Evolutionary conservation across 108 stramenopile species (phyloP), one percentile per base, ranked within the genome.

Genomic region (Stephanodiscus triporus): DNA sequence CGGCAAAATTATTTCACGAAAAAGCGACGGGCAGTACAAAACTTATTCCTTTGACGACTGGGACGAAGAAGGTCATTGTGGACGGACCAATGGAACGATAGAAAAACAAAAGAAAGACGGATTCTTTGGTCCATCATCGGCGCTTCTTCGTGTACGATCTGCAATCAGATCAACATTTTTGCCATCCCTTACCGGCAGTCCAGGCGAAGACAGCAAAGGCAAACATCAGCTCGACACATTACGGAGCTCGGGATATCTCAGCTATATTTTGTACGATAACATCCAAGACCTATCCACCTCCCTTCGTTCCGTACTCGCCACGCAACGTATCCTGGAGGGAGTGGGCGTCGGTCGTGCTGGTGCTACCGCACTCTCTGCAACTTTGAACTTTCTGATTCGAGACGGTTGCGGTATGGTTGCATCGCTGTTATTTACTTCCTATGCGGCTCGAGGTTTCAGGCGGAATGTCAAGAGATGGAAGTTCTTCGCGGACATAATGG

Each of bases 341-440:
- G 88, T 91, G 8, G 93, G 93, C 14, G 93, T 94, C 8, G 93
- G 93, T 23, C 68, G 85, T 56, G 70, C 81, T 17, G 93, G 87
- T 26, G 93, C 93, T 38, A 91, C 93, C 7, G 93, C 93, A 22
- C 66, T 91, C 1, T 88, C 86, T 32, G 93, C 93, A 6, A 68
- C 89, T 17, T 49, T 94, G 54, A 91, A 94, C 66, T 94, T 89
- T 59, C 63, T 94, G 42, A 84, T 90, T 43, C 88, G 93, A 13
- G 93, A 94, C 70, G 93, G 91, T 4, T 91, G 87, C 54, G 93
- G 93, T 10, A 94, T 91, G 90, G 66, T 77, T 4, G 90, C 89
- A 0, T 88, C 85, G 4, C 66, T 94, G 56, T 62, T 90, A 19
- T 94, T 94, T 57, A 94, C 93, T 9, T 85, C 86, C 10, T 69